Percentiles rank a stretch among this genome's conserved stretches.
phyloP scores from a whole-genome alignment of 192 early-diverging fungal species.

The Backusella tarrabulga region DNA sequence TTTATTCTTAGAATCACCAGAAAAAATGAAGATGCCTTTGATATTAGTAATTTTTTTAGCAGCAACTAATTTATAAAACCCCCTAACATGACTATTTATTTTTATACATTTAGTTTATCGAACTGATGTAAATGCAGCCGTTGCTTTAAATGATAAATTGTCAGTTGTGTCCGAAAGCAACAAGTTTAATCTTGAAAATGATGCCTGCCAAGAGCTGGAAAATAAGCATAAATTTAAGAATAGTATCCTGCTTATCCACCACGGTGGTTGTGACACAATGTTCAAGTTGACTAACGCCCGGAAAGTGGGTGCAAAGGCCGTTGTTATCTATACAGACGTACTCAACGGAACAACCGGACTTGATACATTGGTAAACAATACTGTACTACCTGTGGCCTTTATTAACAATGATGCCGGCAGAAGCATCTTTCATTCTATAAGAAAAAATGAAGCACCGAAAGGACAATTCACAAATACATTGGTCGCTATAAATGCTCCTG shows the following conservation, averaged over 20 bases:
- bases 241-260: conserved; percentile 59
- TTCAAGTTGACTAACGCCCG: conserved; percentile 56
- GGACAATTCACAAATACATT: conserved; percentile 19
- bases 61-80: background rate
- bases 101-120: conserved; percentile 17
- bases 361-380: background rate
- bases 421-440: background rate
- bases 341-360: background rate
- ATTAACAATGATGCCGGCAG: conserved; percentile 4
- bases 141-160: conserved; percentile 2
- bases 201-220: conserved; percentile 52
- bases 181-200: conserved; percentile 37
- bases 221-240: conserved; percentile 24
- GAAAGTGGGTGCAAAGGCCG: conserved; percentile 59
- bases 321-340: conserved; percentile 57
- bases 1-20: conserved; percentile 26
- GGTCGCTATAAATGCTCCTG: conserved; percentile 5
- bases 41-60: conserved; percentile 13
- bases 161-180: conserved; percentile 39
- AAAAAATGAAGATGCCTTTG: background rate
- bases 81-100: background rate
- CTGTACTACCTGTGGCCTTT: conserved; percentile 20
- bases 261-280: conserved; percentile 61
- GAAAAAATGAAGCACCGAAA: background rate
- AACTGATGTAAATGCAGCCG: conserved; percentile 9